Percentiles rank a stretch among this genome's conserved stretches.
phyloP scores from a whole-genome alignment of 371 early-diverging fungal species.

The Rhizopus stolonifer region DNA sequence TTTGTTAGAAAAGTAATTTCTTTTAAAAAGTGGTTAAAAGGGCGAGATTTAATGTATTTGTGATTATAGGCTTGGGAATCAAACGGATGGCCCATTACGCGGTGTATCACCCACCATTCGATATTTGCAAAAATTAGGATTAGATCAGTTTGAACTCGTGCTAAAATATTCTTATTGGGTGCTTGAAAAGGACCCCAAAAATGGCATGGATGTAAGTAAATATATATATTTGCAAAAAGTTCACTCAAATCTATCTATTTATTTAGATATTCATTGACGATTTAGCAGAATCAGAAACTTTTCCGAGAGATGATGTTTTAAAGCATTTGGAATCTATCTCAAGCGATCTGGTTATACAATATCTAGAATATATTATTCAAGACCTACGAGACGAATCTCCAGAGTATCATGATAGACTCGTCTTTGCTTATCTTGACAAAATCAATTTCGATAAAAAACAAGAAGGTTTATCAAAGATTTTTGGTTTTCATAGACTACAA shows the following conservation, averaged over 20 bases:
- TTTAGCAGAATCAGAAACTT: constrained; percentile 54
- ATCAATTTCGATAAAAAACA: constrained; percentile 22
- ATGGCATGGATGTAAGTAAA: constrained; percentile 73
- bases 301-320: constrained; percentile 55
- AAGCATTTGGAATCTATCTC: constrained; percentile 64
- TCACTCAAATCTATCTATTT: background rate
- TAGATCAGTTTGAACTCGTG: constrained; percentile 76
- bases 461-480: background rate
- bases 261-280: constrained; percentile 78
- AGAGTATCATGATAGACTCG: constrained; percentile 79
- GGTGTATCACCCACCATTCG: constrained; percentile 69
- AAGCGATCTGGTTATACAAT: constrained; percentile 64
- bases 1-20: constrained; percentile 55
- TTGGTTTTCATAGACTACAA: no score
- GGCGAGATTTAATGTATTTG: background rate
- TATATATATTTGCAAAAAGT: background rate
- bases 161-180: constrained; percentile 81
- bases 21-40: constrained; percentile 6
- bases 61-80: constrained; percentile 44
- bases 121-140: constrained; percentile 77
- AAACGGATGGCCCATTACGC: constrained; percentile 52
- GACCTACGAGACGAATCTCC: constrained; percentile 66
- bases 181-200: constrained; percentile 61
- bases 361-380: constrained; percentile 78
- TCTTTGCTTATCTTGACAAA: constrained; percentile 68